Evolutionary conservation across 2,329 filamentous ascomycete species (phyloP).

Genomic region (Aspergillus ibericus): DNA sequence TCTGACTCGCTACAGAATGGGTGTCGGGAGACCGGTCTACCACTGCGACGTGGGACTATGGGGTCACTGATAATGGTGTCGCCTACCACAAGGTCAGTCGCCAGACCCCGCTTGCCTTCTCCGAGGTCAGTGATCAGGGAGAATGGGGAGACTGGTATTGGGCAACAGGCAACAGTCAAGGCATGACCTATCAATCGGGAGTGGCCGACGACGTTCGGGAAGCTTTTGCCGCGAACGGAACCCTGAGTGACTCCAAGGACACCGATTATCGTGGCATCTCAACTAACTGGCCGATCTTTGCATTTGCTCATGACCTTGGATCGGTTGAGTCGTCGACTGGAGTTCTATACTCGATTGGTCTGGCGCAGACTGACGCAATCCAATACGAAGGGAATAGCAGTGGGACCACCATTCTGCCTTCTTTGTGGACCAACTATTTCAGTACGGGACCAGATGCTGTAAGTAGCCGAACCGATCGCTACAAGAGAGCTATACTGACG

Average conservation of each 20-base stretch:
- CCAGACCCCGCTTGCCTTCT: constrained; percentile 50
- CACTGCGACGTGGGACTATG: constrained; percentile 64
- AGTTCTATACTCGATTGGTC: constrained; percentile 52
- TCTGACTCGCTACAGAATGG: constrained; percentile 59
- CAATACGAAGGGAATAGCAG: constrained; percentile 49
- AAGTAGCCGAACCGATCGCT: constrained; percentile 3
- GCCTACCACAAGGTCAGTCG: constrained; percentile 61
- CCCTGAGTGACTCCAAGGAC: constrained; percentile 48
- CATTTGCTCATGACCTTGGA: constrained; percentile 53
- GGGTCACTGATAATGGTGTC: constrained; percentile 51
- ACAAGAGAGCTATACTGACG: background rate
- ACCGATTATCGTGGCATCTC: constrained; percentile 53
- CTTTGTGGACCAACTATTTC: constrained; percentile 54
- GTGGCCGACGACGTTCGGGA: constrained; percentile 48
- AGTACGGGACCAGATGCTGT: constrained; percentile 41
- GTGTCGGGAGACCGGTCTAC: constrained; percentile 61
- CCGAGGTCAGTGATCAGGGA: constrained; percentile 49
- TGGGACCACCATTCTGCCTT: constrained; percentile 41
- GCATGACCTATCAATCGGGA: constrained; percentile 51
- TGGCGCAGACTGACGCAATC: constrained; percentile 51
- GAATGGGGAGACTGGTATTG: constrained; percentile 59
- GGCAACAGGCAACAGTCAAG: constrained; percentile 45
- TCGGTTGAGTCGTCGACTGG: constrained; percentile 39
- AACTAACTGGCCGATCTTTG: constrained; percentile 54
- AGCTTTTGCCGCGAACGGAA: constrained; percentile 47